phyloP scores from a whole-genome alignment of 2,329 filamentous ascomycete species.

The Aurifilum marmelostoma region DNA sequence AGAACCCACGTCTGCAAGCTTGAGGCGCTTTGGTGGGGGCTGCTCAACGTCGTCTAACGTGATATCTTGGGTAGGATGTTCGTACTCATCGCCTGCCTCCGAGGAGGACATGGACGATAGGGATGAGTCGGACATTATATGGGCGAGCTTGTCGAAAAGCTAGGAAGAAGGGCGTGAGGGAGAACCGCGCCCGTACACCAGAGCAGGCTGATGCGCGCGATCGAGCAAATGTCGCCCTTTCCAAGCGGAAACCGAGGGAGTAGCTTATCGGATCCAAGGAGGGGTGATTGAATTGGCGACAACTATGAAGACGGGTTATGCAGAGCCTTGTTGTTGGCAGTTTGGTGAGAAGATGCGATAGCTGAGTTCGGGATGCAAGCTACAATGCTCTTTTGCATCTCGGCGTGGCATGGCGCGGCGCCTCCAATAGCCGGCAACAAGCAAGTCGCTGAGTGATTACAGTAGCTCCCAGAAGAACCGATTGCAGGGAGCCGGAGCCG shows the following conservation, averaged over 20 bases:
- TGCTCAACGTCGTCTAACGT: constrained; percentile 42
- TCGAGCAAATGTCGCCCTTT: background rate
- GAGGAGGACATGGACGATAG: constrained; percentile 51
- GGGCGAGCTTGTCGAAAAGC: background rate
- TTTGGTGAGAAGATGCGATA: background rate
- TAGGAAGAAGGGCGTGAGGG: constrained; percentile 1
- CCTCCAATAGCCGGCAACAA: constrained; percentile 12
- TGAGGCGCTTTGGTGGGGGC: constrained; percentile 53
- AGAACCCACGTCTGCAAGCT: constrained; percentile 46
- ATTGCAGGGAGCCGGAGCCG: constrained; percentile 2
- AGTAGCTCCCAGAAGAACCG: background rate
- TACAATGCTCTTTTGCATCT: background rate
- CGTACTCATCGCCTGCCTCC: constrained; percentile 44
- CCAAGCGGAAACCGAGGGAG: background rate
- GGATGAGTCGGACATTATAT: constrained; percentile 45
- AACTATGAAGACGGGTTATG: background rate
- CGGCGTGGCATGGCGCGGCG: constrained; percentile 10
- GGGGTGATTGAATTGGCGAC: background rate
- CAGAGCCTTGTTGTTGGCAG: background rate
- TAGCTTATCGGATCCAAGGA: background rate
- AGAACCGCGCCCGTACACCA: background rate
- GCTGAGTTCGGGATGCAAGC: background rate
- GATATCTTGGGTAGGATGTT: constrained; percentile 50
- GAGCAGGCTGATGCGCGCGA: background rate
- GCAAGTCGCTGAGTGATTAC: background rate